These are phyloP conservation scores for Elaphomyces granulatus DNA, from an alignment of 495 filamentous ascomycete species.

Conservation along the genomic window DNA sequence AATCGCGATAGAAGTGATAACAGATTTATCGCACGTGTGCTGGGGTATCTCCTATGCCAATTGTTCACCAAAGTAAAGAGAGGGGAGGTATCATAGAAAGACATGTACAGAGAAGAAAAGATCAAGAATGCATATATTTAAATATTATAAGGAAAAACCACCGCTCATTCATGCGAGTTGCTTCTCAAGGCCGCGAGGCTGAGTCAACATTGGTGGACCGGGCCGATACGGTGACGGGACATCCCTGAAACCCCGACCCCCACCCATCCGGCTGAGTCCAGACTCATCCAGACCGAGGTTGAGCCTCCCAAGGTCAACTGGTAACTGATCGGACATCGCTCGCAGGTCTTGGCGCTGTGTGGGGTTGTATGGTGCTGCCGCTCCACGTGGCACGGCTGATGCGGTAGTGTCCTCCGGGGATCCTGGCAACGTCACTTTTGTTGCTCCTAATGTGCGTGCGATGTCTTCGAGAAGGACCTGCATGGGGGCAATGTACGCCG, in stretches of 20 bases:
- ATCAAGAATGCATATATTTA: no score
- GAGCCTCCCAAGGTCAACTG: constrained; percentile 20
- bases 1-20: background rate
- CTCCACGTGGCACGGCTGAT: constrained; percentile 6
- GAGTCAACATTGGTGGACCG: constrained; percentile 24
- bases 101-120: constrained; percentile 1
- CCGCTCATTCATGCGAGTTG: constrained; percentile 24
- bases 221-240: constrained; percentile 13
- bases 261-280: background rate
- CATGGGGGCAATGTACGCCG: constrained; percentile 90
- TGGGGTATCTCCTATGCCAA: background rate
- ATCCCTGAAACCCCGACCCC: constrained; percentile 12
- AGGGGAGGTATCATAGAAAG: background rate
- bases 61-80: background rate
- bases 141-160: no score
- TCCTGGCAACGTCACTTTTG: constrained; percentile 26
- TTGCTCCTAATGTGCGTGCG: constrained; percentile 47
- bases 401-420: constrained; percentile 17
- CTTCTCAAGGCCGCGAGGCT: constrained; percentile 26
- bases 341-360: background rate
- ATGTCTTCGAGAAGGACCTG: constrained; percentile 80
- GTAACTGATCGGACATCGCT: constrained; percentile 17
- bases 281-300: constrained; percentile 14
- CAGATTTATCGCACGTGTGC: background rate
- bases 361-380: background rate